phyloP scores from a whole-genome alignment of 352 stramenopile genomes.

The Phytophthora vignae region DNA sequence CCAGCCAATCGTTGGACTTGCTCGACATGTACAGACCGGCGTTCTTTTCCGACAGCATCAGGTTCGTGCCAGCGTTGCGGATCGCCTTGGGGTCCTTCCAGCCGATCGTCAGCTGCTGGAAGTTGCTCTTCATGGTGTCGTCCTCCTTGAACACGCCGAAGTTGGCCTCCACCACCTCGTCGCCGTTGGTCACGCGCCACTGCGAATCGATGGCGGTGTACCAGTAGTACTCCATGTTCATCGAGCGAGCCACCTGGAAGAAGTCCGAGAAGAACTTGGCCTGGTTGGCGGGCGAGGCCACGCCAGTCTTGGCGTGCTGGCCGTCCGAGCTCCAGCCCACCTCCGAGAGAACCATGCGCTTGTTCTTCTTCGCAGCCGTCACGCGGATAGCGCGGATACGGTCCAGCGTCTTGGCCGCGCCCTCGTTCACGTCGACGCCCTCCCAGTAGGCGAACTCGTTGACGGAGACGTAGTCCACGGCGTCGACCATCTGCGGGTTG shows the following conservation, averaged over 20 bases:
- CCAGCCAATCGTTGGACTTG: conserved; percentile 54
- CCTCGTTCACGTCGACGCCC: conserved; percentile 54
- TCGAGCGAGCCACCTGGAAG: conserved; percentile 54
- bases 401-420: conserved; percentile 54
- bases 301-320: conserved; percentile 30
- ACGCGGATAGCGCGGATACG: conserved; percentile 59
- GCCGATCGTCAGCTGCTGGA: conserved; percentile 49
- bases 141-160: conserved; percentile 72
- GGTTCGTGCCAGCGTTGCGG: conserved; percentile 41
- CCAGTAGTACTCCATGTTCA: conserved; percentile 77
- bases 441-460: conserved; percentile 90
- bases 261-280: conserved; percentile 79
- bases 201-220: conserved; percentile 75
- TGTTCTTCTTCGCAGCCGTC: conserved; percentile 54
- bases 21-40: conserved; percentile 48
- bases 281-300: conserved; percentile 60
- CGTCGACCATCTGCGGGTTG: conserved; percentile 65
- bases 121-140: conserved; percentile 65
- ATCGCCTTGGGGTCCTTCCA: conserved; percentile 38
- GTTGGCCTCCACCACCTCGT: conserved; percentile 63
- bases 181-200: conserved; percentile 59
- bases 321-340: conserved; percentile 70
- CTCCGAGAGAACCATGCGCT: conserved; percentile 76
- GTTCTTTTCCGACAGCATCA: conserved; percentile 49
- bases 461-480: conserved; percentile 72